Base-by-base conservation (phyloP, 2,329 filamentous ascomycete genomes). In the Escovopsis weberi region DNA sequence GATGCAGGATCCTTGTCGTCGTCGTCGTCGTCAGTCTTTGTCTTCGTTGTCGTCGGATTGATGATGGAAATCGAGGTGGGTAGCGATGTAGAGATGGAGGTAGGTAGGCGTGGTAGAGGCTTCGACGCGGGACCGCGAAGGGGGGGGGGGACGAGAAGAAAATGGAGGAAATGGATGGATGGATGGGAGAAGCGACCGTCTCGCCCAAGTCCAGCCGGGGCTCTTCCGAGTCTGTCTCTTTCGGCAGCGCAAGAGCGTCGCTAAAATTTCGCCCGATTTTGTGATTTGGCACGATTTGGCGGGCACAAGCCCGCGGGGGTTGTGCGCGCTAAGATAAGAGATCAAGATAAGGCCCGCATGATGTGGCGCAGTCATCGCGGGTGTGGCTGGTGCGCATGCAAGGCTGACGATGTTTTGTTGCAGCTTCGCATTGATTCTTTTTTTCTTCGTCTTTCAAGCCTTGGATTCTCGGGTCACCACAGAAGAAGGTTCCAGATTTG, bases 271-370 rank as follows among this genome's bases (percentile, higher is more conserved):
- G 56, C 56, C 54, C 6, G 55, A 63, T 62, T 65, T 66, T 65
- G 58, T 56, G 58, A 61, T 63, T 62, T 64, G 56, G 57, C 28
- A 10, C 53, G 53, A 57, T 58, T 58, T 61, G 60, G 60, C 59
- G 60, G 64, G 60, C 49, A 51, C 28, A 30, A 30, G 28, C 28
- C 49, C 48, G 56, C 59, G 60, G 59, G 60, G 65, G 63, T 69
- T 72, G 69, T 72, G 69, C 65, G 67, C 68, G 65, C 67, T 69
- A 70, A 68, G 68, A 70, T 70, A 70, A 68, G 45, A 48, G 34
- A 66, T 64, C 64, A 64, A 55, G 46, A 43, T 50, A 53, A 59
- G 60, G 58, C 58, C 56, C 43, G 40, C 41, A 15, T n/a, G 39
- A 38, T n/a, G 33, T 41, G 36, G 35, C 53, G 56, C 59, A 56